These are phyloP conservation scores for Biscogniauxia mediterranea DNA, from an alignment of 2,329 filamentous ascomycete genomes.

Conservation along the genomic window DNA sequence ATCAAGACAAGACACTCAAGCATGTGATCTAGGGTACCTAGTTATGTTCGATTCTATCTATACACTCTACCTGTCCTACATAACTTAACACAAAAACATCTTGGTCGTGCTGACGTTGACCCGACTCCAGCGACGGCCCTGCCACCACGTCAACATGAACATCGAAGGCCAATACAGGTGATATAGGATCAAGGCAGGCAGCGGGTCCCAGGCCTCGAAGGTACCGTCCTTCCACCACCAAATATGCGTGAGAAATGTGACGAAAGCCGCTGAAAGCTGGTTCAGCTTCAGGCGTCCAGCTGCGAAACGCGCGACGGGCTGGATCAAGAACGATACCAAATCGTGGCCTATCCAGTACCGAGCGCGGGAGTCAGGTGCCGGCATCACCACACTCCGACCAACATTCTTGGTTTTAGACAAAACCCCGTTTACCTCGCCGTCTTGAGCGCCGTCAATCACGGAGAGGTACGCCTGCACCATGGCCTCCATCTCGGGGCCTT, in stretches of 20 bases:
- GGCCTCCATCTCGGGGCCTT: conserved; percentile 39
- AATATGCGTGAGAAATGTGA: conserved; percentile 38
- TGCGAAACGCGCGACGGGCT: conserved; percentile 40
- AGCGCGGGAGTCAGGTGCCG: conserved; percentile 23
- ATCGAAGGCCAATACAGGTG: conserved; percentile 54
- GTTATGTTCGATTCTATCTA: no score
- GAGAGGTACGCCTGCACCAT: conserved; percentile 54
- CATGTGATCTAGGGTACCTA: no score
- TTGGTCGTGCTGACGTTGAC: conserved; percentile 66
- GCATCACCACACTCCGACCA: conserved; percentile 13
- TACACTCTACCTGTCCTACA: no score
- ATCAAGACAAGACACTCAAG: no score
- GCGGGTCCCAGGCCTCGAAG: conserved; percentile 53
- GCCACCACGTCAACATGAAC: conserved; percentile 46
- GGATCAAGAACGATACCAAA: conserved; percentile 49
- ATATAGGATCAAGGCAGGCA: conserved; percentile 56
- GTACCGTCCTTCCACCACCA: conserved; percentile 54
- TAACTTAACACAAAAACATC: conserved; percentile 14
- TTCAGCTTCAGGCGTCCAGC: conserved; percentile 19
- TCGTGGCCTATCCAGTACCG: conserved; percentile 70
- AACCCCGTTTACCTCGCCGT: not conserved
- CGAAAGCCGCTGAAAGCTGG: conserved; percentile 22
- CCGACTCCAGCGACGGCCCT: conserved; percentile 57
- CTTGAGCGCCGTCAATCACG: conserved; percentile 32
- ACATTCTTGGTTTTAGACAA: no score